Percentiles rank a stretch among this genome's conserved stretches.
Evolutionary conservation across 176 grass and related monocot genomes (phyloP).

Genomic region (Aegilops sharonensis): DNA sequence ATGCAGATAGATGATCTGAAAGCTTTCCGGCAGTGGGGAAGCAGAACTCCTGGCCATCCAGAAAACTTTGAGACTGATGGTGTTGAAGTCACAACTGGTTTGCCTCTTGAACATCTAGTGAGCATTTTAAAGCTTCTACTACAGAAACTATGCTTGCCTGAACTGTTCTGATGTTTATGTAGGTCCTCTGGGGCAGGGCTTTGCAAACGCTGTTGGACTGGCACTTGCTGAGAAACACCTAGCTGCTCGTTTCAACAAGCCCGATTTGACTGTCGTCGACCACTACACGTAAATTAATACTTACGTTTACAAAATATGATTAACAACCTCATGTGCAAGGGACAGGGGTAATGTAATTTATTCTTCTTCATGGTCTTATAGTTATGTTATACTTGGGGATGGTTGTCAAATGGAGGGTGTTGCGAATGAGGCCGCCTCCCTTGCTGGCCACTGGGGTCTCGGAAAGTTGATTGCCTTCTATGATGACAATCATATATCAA

Average conservation of each 20-base stretch:
- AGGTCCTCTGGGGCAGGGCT: conserved; percentile 88
- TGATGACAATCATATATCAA: conserved; percentile 97
- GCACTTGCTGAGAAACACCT: conserved; percentile 88
- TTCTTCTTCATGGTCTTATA: conserved; percentile 26
- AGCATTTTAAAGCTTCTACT: neutral
- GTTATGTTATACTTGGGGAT: conserved; percentile 82
- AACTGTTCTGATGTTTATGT: conserved; percentile 12
- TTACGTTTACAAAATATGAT: neutral
- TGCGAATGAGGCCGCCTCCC: conserved; percentile 72
- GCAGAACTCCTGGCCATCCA: conserved; percentile 90
- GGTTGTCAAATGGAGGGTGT: conserved; percentile 96
- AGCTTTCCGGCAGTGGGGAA: conserved; percentile 78
- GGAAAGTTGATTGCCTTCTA: conserved; percentile 96
- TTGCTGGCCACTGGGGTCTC: conserved; percentile 91
- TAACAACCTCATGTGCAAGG: neutral
- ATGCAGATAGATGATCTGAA: conserved; percentile 79
- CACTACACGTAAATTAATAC: conserved; percentile 75
- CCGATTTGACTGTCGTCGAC: conserved; percentile 62
- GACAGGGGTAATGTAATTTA: neutral
- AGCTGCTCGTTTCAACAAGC: conserved; percentile 88
- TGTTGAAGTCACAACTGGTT: conserved; percentile 91
- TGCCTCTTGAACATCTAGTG: neutral
- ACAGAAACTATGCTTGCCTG: neutral
- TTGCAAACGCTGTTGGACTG: conserved; percentile 86
- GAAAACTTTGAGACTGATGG: conserved; percentile 95